Percentiles rank a stretch among this genome's conserved stretches.
Evolutionary conservation across 2,329 filamentous ascomycete species (phyloP).

Genomic region (Ophiostoma quercus): DNA sequence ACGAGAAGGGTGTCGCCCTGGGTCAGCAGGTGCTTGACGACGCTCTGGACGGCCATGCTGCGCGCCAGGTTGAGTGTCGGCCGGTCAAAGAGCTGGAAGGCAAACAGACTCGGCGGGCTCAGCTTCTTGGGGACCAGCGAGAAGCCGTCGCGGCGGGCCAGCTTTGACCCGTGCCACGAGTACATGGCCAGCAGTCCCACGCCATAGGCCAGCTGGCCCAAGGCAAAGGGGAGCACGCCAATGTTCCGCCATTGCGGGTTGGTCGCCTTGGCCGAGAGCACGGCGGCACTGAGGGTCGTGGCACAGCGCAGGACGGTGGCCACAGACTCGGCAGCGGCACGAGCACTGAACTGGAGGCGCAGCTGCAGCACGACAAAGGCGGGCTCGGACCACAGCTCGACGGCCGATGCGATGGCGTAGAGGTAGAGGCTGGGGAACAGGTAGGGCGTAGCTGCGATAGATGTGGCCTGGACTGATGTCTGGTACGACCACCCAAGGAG

Average conservation of each 20-base stretch:
- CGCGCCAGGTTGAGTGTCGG: conserved; percentile 66
- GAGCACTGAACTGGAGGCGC: conserved; percentile 69
- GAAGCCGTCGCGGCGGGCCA: conserved; percentile 58
- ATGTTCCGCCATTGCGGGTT: conserved; percentile 41
- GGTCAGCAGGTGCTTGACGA: conserved; percentile 88
- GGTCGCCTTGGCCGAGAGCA: conserved; percentile 39
- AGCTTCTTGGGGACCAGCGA: conserved; percentile 56
- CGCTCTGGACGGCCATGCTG: conserved; percentile 82
- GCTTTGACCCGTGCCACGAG: conserved; percentile 50
- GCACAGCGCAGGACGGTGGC: conserved; percentile 75
- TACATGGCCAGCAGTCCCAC: conserved; percentile 66
- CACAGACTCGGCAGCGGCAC: conserved; percentile 75
- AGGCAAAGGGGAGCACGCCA: conserved; percentile 81
- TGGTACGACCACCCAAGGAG: conserved; percentile 65
- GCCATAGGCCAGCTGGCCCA: conserved; percentile 78
- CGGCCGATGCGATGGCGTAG: conserved; percentile 52
- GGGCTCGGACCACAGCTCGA: conserved; percentile 82
- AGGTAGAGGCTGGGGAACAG: conserved; percentile 51
- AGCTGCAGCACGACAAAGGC: conserved; percentile 85
- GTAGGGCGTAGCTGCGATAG: conserved; percentile 55
- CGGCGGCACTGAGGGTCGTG: conserved; percentile 64
- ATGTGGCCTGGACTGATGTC: conserved; percentile 36
- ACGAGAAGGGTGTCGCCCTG: conserved; percentile 92
- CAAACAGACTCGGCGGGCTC: conserved; percentile 44
- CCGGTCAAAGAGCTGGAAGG: conserved; percentile 59